Evolutionary conservation across 202 grass and related monocot species (phyloP).

Genomic region (Hordeum pubiflorum): DNA sequence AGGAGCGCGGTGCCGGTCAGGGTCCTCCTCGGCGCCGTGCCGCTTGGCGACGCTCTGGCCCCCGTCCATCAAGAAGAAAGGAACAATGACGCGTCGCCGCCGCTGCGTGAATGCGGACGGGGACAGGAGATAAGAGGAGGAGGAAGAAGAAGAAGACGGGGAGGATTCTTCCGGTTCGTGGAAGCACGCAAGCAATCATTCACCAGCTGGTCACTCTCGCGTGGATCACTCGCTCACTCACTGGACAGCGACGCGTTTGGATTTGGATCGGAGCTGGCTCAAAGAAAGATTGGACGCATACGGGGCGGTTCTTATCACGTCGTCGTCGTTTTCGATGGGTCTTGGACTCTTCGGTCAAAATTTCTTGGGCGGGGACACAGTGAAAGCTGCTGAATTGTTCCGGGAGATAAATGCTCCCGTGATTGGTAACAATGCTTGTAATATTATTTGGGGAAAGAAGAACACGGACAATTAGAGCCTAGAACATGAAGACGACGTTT

Average conservation of each 20-base stretch:
- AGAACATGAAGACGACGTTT: not conserved
- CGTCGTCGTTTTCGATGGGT: not conserved
- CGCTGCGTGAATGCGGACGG: not conserved
- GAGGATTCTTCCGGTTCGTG: slow-evolving; percentile 2
- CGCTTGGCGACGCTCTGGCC: slow-evolving; percentile 32
- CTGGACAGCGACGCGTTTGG: not conserved
- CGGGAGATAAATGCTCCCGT: too few relatives aligned
- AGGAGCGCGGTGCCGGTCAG: not conserved
- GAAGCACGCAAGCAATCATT: slow-evolving; percentile 8
- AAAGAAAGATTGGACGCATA: not conserved
- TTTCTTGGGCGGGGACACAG: not conserved
- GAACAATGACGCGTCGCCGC: not conserved
- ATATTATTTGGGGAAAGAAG: not conserved
- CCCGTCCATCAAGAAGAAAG: not conserved
- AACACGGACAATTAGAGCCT: not conserved
- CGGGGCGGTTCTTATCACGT: not conserved
- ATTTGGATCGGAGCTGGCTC: not conserved
- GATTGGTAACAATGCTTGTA: not conserved
- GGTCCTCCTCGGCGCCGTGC: slow-evolving; percentile 40
- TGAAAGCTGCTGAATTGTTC: not conserved
- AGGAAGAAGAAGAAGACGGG: not conserved
- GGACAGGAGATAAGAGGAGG: not conserved
- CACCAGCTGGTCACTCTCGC: too few relatives aligned
- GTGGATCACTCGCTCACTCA: slow-evolving; percentile 5
- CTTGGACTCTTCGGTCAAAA: not conserved